A percentile compares a stretch with the other conserved stretches of the same genome.
Conservation (phyloP, 1,284 basidiomycete genomes). For the Rhodotorula sp. region DNA sequence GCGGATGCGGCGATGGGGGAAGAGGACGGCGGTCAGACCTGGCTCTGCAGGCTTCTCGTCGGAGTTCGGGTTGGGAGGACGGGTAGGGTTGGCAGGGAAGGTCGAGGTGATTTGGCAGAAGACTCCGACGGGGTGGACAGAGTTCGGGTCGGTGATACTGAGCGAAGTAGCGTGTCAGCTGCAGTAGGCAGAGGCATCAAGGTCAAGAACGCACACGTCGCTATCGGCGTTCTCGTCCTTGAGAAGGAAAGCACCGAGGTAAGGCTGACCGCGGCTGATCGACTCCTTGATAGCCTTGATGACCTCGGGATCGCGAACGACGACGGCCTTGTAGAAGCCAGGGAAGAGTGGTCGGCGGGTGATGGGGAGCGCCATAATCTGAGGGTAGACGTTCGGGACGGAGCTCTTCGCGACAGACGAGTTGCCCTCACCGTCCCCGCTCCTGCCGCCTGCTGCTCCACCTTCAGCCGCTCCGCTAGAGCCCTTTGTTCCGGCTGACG, state of each 20-base stretch:
- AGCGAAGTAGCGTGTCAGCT: background rate
- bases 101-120: conserved; percentile 97
- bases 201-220: conserved; percentile 58
- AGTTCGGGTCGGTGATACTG: conserved; percentile 74
- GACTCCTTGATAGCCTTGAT: conserved; percentile 95
- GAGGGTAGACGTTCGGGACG: conserved; percentile 63
- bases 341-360: conserved; percentile 94
- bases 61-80: conserved; percentile 39
- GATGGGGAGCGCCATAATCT: conserved; percentile 92
- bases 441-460: background rate
- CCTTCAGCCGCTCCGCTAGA: background rate
- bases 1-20: conserved; percentile 87
- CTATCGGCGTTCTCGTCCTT: conserved; percentile 92
- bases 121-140: conserved; percentile 91
- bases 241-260: conserved; percentile 94
- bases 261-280: conserved; percentile 94
- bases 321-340: conserved; percentile 96
- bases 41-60: conserved; percentile 59
- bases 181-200: too few relatives aligned
- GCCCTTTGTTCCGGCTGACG: conserved; percentile 3
- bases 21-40: conserved; percentile 83
- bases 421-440: background rate
- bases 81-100: conserved; percentile 60
- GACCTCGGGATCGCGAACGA: conserved; percentile 82
- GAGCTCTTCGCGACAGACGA: conserved; percentile 28